phyloP scores from a whole-genome alignment of 169 alveolate species.

The Plasmodium knowlesi region DNA sequence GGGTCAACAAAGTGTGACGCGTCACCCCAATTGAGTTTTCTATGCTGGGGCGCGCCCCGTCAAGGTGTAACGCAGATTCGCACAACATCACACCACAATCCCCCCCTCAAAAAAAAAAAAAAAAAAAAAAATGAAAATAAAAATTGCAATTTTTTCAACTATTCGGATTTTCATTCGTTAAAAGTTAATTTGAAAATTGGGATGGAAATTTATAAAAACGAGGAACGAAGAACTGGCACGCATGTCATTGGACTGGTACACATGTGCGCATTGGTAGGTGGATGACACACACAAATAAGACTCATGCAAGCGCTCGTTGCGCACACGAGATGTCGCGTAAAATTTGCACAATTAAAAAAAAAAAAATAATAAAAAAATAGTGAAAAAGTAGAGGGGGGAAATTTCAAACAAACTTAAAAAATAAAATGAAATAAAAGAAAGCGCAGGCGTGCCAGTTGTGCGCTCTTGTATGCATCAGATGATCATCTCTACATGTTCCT shows the following conservation, averaged over 20 bases:
- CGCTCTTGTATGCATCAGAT: not conserved
- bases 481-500: not conserved
- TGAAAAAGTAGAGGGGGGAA: not conserved
- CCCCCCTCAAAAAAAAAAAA: not conserved
- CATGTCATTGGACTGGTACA: not conserved
- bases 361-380: not conserved
- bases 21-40: not conserved
- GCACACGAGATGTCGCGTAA: not conserved
- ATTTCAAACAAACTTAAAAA: constrained; percentile 2
- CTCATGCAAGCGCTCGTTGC: not conserved
- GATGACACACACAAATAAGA: not conserved
- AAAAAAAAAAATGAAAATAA: not conserved
- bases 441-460: not conserved
- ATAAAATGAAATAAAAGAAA: not conserved
- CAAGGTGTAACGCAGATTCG: not conserved
- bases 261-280: not conserved
- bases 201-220: not conserved
- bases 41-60: not conserved
- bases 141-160: not conserved
- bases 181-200: not conserved
- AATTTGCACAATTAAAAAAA: not conserved
- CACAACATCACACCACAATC: not conserved
- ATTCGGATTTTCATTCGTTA: not conserved
- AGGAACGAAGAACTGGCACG: not conserved
- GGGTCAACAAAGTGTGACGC: not conserved